Base-by-base conservation (phyloP, 345 rosid species). In the Moricandia moricandioides region DNA sequence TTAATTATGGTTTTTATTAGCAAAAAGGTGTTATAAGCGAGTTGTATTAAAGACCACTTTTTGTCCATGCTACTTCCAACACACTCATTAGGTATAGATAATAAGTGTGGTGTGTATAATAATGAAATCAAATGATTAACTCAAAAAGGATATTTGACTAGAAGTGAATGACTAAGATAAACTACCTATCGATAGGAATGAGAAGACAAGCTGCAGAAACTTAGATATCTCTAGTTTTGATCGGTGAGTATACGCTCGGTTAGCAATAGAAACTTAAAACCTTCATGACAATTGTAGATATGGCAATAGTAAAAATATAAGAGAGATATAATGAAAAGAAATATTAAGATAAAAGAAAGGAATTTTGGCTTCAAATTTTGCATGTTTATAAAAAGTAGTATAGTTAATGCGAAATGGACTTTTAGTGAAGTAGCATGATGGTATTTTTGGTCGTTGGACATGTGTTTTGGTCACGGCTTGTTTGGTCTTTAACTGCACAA, bases 401-500 rank as follows among this genome's bases (percentile, higher is more conserved):
- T 13, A 67, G 55, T 8, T 16, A 67, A 45, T 60, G 43, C 35
- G 67, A 69, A 65, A 76, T 63, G 70, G 18, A 47, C 52, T 47
- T 47, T 47, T n/a, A 57, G 62, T 64, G 72, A 66, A 66, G 45
- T 17, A 66, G 64, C 65, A 78, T 78, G 81, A 67, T 67, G 73
- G 26, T 78, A 70, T 72, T 67, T 78, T 60, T 29, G 58, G 69
- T 78, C 69, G 52, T 71, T 78, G 70, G 64, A 71, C 77, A 78
- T 78, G 81, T 72, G 73, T 43, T 78, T 65, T 59, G 67, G 77
- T 72, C 76, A 65, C 71, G 57, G 65, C 77, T 78, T 71, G 73
- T 78, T 77, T 65, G 77, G 72, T 71, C 63, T 77, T 77, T 78
- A 40, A 71, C 60, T 60, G 77, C 69, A 66, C 77, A 77, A 72